These are phyloP conservation scores for Thielaviopsis punctulata DNA, from an alignment of 2,329 filamentous ascomycete species.

Conservation along the genomic window DNA sequence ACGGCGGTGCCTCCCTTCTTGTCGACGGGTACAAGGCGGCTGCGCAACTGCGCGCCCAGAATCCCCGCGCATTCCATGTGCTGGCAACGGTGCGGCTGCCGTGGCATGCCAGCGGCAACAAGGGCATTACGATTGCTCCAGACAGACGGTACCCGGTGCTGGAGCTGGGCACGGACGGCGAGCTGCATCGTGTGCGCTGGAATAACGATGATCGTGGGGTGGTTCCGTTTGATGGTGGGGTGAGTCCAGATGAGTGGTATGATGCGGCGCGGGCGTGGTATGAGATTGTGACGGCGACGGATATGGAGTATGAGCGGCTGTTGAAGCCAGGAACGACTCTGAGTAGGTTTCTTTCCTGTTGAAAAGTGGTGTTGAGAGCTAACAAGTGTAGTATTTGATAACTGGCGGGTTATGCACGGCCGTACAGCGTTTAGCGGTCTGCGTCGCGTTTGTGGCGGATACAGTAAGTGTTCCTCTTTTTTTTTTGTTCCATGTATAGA, in stretches of 20 bases:
- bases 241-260: slow-evolving; percentile 52
- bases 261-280: slow-evolving; percentile 60
- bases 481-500: neutral
- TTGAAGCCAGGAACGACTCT: slow-evolving; percentile 61
- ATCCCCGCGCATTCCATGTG: slow-evolving; percentile 36
- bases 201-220: slow-evolving; percentile 79
- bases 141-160: slow-evolving; percentile 55
- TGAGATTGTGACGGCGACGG: slow-evolving; percentile 43
- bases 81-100: slow-evolving; percentile 43
- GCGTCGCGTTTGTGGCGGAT: slow-evolving; percentile 77
- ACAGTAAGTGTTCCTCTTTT: slow-evolving; percentile 42
- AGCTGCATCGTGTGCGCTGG: slow-evolving; percentile 56
- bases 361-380: neutral
- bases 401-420: slow-evolving; percentile 87
- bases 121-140: slow-evolving; percentile 65
- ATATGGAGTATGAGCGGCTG: slow-evolving; percentile 64
- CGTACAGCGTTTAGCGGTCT: slow-evolving; percentile 67
- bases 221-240: slow-evolving; percentile 34
- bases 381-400: slow-evolving; percentile 61
- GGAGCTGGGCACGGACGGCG: slow-evolving; percentile 27
- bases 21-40: slow-evolving; percentile 77
- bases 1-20: slow-evolving; percentile 63
- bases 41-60: slow-evolving; percentile 33
- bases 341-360: slow-evolving; percentile 34
- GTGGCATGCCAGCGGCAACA: slow-evolving; percentile 79